Conservation (phyloP, 202 grass and related monocot species). For the Eragrostis tef region DNA sequence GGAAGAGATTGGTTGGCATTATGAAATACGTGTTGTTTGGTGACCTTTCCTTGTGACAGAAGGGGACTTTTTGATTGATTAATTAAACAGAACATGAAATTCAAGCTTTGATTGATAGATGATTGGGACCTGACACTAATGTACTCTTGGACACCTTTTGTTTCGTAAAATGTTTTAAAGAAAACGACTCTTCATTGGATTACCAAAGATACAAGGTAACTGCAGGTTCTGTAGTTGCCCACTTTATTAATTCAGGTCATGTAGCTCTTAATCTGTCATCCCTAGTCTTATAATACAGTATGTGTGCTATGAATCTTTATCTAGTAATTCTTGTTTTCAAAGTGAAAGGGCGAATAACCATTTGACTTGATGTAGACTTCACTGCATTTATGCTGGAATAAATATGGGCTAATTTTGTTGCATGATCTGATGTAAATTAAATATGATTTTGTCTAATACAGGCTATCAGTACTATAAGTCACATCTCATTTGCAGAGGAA, state of each 20-base stretch:
- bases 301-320: not conserved
- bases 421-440: not conserved
- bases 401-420: not conserved
- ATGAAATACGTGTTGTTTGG: constrained; percentile 44
- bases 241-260: not conserved
- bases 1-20: constrained; percentile 21
- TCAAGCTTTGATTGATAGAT: constrained; percentile 32
- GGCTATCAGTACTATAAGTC: constrained; percentile 83
- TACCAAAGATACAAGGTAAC: not conserved
- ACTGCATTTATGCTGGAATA: not conserved
- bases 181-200: not conserved
- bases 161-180: not conserved
- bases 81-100: constrained; percentile 20
- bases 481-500: constrained; percentile 89
- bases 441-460: constrained; percentile 52
- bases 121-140: constrained; percentile 14
- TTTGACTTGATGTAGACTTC: not conserved
- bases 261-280: not conserved
- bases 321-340: not conserved
- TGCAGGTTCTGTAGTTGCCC: not conserved
- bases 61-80: constrained; percentile 20
- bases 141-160: not conserved
- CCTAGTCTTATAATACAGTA: not conserved
- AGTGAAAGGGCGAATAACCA: not conserved
- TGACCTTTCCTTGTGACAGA: constrained; percentile 51